These are phyloP conservation scores for Trichocladium antarcticum DNA, from an alignment of 495 filamentous ascomycete genomes.

Conservation along the genomic window DNA sequence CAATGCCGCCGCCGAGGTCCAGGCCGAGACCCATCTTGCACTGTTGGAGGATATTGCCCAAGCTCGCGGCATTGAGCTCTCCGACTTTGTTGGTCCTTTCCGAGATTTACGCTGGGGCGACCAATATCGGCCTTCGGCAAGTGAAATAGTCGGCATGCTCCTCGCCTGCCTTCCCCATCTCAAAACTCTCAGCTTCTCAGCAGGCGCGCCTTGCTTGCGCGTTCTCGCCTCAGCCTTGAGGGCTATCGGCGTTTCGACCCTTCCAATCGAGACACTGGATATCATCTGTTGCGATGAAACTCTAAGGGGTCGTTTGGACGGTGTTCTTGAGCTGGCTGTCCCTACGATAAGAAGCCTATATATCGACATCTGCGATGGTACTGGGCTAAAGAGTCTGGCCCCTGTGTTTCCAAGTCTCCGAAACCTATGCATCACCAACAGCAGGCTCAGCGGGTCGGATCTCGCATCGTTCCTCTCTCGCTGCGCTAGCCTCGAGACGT, in stretches of 20 bases:
- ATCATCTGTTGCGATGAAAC: constrained; percentile 4
- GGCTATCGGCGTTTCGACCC: constrained; percentile 10
- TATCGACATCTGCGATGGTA: background rate
- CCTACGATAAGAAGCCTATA: constrained; percentile 10
- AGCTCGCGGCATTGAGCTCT: constrained; percentile 6
- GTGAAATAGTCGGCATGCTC: constrained; percentile 10
- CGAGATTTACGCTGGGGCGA: background rate
- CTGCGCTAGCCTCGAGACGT: constrained; percentile 10
- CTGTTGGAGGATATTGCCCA: constrained; percentile 3
- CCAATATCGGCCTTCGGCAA: constrained; percentile 1
- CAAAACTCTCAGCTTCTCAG: background rate
- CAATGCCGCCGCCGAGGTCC: background rate
- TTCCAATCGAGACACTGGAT: constrained; percentile 14
- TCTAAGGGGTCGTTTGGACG: too few relatives aligned
- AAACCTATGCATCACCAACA: constrained; percentile 8
- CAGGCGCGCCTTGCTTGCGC: background rate
- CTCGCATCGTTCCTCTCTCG: constrained; percentile 7
- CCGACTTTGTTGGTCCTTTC: constrained; percentile 13
- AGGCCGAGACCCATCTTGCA: constrained; percentile 1
- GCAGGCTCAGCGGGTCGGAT: background rate
- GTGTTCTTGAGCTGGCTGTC: constrained; percentile 12
- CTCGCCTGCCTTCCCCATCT: constrained; percentile 13
- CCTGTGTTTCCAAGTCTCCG: constrained; percentile 10
- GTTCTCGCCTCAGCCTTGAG: constrained; percentile 9
- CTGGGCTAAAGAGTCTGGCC: background rate